phyloP scores from a whole-genome alignment of 2,329 filamentous ascomycete species.

The Alternaria conjuncta region DNA sequence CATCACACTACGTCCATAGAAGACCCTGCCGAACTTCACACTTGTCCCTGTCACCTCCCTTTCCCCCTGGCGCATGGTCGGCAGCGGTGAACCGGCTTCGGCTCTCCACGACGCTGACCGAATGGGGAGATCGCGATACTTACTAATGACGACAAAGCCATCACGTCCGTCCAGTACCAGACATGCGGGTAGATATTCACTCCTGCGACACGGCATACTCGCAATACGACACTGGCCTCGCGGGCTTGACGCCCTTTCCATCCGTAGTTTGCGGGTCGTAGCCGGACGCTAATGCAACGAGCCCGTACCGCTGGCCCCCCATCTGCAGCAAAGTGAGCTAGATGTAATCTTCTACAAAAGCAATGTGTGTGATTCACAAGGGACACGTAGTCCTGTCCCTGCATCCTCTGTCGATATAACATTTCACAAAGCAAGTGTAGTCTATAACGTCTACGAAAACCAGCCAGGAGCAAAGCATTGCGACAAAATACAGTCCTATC shows the following conservation, averaged over 20 bases:
- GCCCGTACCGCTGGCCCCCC: not conserved
- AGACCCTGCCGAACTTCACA: not conserved
- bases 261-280: not conserved
- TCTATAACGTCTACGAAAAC: not conserved
- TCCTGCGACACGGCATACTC: not conserved
- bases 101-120: constrained; percentile 14
- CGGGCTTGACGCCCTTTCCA: not conserved
- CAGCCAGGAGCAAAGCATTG: not conserved
- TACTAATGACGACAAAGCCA: not conserved
- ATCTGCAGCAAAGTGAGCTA: not conserved
- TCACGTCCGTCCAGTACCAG: not conserved
- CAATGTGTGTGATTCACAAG: not conserved
- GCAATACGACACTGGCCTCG: not conserved
- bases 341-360: not conserved
- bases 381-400: not conserved
- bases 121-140: not conserved
- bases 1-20: not conserved
- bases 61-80: not conserved
- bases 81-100: not conserved
- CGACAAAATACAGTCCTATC: not conserved
- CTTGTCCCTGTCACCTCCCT: not conserved
- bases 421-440: not conserved
- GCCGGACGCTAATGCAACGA: not conserved
- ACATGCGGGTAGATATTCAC: not conserved
- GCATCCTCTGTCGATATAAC: not conserved